Base-by-base conservation (phyloP, 176 grass and related monocot genomes). In the Hordeum vulgare region DNA sequence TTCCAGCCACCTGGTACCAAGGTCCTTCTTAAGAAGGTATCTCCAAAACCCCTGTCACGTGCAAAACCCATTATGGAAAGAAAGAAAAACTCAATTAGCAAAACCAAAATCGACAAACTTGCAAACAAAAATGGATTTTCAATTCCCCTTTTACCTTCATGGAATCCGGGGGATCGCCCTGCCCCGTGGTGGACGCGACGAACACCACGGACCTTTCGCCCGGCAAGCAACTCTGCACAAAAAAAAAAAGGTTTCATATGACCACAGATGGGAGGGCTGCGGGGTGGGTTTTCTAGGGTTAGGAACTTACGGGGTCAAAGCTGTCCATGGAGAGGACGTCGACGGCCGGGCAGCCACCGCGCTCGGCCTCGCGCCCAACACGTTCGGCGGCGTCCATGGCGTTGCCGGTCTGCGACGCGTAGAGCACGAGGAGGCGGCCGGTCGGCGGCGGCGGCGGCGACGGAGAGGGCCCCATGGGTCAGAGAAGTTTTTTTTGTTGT, bases 131-230 rank as follows among this genome's bases (percentile, higher is more conserved):
- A 35, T 6, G 68, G 28, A 77, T 66, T 21, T 33, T 47, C 51
- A 56, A 74, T 62, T 72, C 31, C 71, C 26, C 66, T 33, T 36
- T 33, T 36, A 90, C 93, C 90, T 95, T 98, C 93, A 98, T 95
- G 71, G 89, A 91, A 85, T 98, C 93, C 21, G 93, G 96, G 54
- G 83, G 85, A 35, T 98, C 96, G 5, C 96, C 96, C 84, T 98
- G 93, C 35, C 96, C 96, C 20, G 87, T 98, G 31, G 96, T 98
- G 66, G 96, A 98, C 47, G 93, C 96, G 3, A 98, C 90, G 61
- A 95, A 98, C 56, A 98, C 84, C 73, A 93, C 84, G 29, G 66
- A 74, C n/a, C 40, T 70, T 85, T 95, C 89, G 49, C 47, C 74
- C 12, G 84, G 86, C 79, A 98, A 86, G 72, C 45, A 73, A 73